Evolutionary conservation across 73 alveolate genomes (phyloP), one percentile per base, ranked within the genome.

Genomic region (Paraurostyla sp.): DNA sequence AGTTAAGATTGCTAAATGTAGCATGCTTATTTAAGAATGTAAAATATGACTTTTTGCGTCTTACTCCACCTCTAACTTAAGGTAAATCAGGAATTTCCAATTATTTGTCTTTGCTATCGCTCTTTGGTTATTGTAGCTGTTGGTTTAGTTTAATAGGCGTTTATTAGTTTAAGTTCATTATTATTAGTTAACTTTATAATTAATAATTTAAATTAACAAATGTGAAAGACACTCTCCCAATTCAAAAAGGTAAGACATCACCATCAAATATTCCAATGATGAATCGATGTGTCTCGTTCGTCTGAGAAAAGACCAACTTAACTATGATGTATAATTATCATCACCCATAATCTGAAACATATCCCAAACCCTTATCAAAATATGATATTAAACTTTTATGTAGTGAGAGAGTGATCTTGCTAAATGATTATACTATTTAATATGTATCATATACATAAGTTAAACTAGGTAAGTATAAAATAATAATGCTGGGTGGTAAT

Each of bases 261-360:
- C 57, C 57, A 18, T 45, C 9, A 45, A 18, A n/a, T n/a, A n/a
- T n/a, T n/a, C n/a, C 57, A 45, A 45, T 65, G 82, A 65, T 65
- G 82, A 65, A 65, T 65, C n/a, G 82, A 65, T 65, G 82, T 65
- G 82, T 65, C 82, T 65, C 82, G 82, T 65, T 65, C 82, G 82
- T 65, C 82, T 65, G 82, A 65, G 82, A 65, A 65, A 65, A 65
- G 82, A 65, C 82, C 82, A 65, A 65, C 82, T 65, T 65, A 65
- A 65, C 82, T 18, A 65, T 65, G 82, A 65, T 65, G 82, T 65
- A 58, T 65, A 65, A 65, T 65, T 65, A 65, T 65, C 82, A 65
- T 65, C 82, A 65, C 82, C 82, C 82, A 65, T 65, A 65, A 32
- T 33, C 82, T 65, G 82, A 65, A 32, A 65, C 82, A 9, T 9